Evolutionary conservation across 2,329 filamentous ascomycete genomes (phyloP), one percentile per base, ranked within the genome.

Genomic region (Fusarium papillatum): DNA sequence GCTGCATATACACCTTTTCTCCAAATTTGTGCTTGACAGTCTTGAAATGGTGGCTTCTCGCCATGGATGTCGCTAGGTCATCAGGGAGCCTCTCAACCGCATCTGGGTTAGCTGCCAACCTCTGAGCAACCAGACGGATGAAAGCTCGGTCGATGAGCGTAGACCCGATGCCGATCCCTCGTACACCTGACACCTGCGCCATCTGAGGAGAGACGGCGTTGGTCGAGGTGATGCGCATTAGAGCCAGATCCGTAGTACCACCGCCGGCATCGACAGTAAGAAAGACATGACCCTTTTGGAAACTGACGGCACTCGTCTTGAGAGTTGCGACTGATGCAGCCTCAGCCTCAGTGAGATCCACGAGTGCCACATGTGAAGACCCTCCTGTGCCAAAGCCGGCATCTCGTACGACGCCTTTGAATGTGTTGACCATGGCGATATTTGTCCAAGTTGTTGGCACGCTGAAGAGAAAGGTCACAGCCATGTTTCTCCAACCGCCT

Each of bases 141-240:
- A 87, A 87, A 0, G 83, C 81, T 11, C 81, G 78, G 68, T 87
- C 86, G 61, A 88, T 87, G n/a, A 87, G 78, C 0, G 85, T 84
- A 1, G 85, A 83, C 0, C 86, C 86, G 19, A 87, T 85, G 0
- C 86, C 86, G 8, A 87, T 60, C 9, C 55, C 55, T 26, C 55
- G 55, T 19, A 60, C 55, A 11, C 55, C 55, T 39, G 55, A 36
- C 2, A 60, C 55, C 14, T 60, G 55, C 5, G 55, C 22, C 55
- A 60, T 60, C 5, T 60, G 55, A 1, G 55, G 55, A 39, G 55
- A 60, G 55, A 16, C 2, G 34, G 55, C 34, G 10, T 60, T 36
- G 16, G 55, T 39, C 3, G 55, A 60, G n/a, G 55, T 38, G 36
- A 60, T 60, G 9, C 55, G 34, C 55, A 60, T 60, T 2, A 60